Base-by-base conservation (phyloP, 2,329 filamentous ascomycete genomes). In the Beauveria sp. region DNA sequence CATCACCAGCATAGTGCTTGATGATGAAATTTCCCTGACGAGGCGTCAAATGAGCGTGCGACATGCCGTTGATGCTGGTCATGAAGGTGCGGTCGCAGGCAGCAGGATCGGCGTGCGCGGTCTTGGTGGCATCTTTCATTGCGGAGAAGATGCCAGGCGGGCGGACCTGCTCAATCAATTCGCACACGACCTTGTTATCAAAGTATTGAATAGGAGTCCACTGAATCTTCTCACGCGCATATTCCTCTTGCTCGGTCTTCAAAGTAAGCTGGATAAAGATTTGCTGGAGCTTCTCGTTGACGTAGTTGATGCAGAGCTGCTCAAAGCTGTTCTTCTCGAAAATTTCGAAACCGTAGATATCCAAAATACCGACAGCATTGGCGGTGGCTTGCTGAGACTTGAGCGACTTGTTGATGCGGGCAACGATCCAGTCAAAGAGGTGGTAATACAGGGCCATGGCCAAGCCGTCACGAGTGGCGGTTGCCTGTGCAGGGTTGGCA, bases 121-220 rank as follows among this genome's bases (percentile, higher is more conserved):
- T 98, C 68, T 96, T 96, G 66, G 95, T 98, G 53, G 95, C 95
- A 77, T 99, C 95, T 73, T 99, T 99, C 77, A 99, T 80, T 4
- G 93, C 93, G 7, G 95, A 95, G 71, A 99, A 97, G 51, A 99
- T 86, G 70, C 95, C 95, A 1, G 91, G 89, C 6, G 95, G 95
- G 59, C 93, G 82, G 71, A 89, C 86, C 71, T 96, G 90, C 75
- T 99, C 95, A 67, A 99, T 99, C 70, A 99, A 75, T 64, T 97
- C 95, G 73, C 95, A 99, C 62, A 99, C 95, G 53, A 99, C 88
- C 80, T 98, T 98, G 82, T 99, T 99, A 77, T 99, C 95, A 69
- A 98, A 99, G 77, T 98, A 99, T 70, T 95, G 96, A 81, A 99
- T 99, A 2, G 95, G 95, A 0, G 93, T 97, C 95, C 95, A 99